Evolutionary conservation across 2,329 filamentous ascomycete genomes (phyloP).

Genomic region (Leptosphaerulina australis): DNA sequence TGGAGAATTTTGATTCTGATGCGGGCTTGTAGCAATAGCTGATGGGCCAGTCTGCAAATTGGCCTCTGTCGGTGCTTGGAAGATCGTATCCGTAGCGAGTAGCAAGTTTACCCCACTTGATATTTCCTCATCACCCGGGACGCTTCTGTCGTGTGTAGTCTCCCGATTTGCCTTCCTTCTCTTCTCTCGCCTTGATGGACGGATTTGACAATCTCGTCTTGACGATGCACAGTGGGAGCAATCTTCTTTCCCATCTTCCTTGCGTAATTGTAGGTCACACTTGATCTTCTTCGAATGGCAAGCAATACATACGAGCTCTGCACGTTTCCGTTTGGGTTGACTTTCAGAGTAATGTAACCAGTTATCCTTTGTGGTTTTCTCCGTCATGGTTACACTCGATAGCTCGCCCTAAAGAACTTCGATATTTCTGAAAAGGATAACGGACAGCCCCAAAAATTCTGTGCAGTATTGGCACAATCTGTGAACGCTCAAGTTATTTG

Average conservation of each 20-base stretch:
- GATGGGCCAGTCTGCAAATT: not conserved
- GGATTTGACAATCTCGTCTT: conserved; percentile 20
- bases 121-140: not conserved
- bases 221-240: conserved; percentile 23
- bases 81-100: conserved; percentile 20
- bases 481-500: no score
- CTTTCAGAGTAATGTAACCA: conserved; percentile 26
- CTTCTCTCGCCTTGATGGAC: conserved; percentile 28
- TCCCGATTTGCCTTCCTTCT: conserved; percentile 13
- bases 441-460: no score
- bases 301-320: conserved; percentile 27
- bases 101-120: conserved; percentile 21
- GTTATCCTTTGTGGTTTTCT: conserved; percentile 13
- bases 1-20: conserved; percentile 12
- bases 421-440: not conserved
- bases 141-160: not conserved
- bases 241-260: conserved; percentile 15
- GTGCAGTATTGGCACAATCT: no score
- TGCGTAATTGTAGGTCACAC: conserved; percentile 25
- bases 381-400: not conserved
- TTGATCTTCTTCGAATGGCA: conserved; percentile 33
- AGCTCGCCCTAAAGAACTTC: no score
- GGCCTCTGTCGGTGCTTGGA: conserved; percentile 4
- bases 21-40: not conserved
- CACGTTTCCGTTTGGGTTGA: conserved; percentile 26